A percentile compares a stretch with the other conserved stretches of the same genome.
phyloP scores from a whole-genome alignment of 352 stramenopile species.

The Globisporangium orthogonon region DNA sequence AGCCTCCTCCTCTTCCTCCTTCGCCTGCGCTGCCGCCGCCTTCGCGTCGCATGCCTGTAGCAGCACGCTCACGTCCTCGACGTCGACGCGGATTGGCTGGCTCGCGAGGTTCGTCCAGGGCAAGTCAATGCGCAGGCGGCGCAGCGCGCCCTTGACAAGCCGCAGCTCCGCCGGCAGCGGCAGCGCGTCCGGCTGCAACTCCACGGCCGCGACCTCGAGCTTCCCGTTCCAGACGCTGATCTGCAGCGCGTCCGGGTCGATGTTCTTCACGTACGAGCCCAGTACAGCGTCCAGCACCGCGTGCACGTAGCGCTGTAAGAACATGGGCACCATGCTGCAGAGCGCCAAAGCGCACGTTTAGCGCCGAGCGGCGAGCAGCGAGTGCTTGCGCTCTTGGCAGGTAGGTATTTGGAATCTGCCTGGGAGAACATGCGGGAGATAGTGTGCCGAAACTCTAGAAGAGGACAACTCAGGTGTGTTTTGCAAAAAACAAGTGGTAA shows the following conservation, averaged over 20 bases:
- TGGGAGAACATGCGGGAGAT: no score
- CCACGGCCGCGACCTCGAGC: constrained; percentile 77
- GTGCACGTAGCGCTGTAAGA: constrained; percentile 83
- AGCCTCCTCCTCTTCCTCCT: constrained; percentile 5
- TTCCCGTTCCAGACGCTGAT: constrained; percentile 85
- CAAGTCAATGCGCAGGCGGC: constrained; percentile 67
- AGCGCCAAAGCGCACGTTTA: not conserved
- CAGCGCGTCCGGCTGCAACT: constrained; percentile 71
- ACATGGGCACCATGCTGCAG: constrained; percentile 25
- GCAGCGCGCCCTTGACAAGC: constrained; percentile 71
- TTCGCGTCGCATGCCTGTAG: constrained; percentile 38
- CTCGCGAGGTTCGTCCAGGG: constrained; percentile 68
- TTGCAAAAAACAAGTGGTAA: no score
- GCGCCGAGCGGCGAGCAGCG: no score
- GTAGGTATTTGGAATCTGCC: no score
- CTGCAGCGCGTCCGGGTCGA: constrained; percentile 76
- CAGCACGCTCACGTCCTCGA: constrained; percentile 72
- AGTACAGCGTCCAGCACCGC: constrained; percentile 79
- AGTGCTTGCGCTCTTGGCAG: no score
- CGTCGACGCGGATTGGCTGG: constrained; percentile 71
- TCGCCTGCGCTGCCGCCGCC: not conserved
- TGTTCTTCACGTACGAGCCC: constrained; percentile 83
- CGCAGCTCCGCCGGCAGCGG: constrained; percentile 56
- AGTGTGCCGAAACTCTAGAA: no score
- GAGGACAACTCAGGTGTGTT: no score